Evolutionary conservation across 768 basidiomycete genomes (phyloP).

Genomic region (Lepiota brunneoincarnata): DNA sequence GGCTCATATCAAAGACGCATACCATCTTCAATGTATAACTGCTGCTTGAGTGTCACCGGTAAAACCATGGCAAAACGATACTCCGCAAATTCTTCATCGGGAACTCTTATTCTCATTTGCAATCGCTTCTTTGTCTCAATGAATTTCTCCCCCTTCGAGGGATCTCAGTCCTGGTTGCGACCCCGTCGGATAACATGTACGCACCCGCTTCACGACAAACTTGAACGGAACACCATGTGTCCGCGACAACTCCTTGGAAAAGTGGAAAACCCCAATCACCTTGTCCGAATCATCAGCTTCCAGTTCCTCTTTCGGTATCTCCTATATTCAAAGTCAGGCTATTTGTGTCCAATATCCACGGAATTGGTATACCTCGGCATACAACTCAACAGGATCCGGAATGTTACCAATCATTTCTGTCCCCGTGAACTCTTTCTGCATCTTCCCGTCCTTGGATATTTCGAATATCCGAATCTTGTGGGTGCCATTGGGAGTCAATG

Average conservation of each 20-base stretch:
- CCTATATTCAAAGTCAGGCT: slow-evolving; percentile 40
- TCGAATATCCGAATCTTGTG: slow-evolving; percentile 95
- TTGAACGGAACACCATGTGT: slow-evolving; percentile 98
- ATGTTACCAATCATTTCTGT: slow-evolving; percentile 98
- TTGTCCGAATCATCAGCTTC: slow-evolving; percentile 89
- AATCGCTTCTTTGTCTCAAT: slow-evolving; percentile 93
- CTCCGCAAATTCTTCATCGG: slow-evolving; percentile 93
- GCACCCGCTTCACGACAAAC: slow-evolving; percentile 89
- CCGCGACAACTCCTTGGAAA: slow-evolving; percentile 87
- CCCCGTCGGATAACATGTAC: slow-evolving; percentile 25
- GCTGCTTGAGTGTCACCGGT: slow-evolving; percentile 93
- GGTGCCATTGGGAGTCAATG: slow-evolving; percentile 72
- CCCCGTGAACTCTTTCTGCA: slow-evolving; percentile 88
- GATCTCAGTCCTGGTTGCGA: background rate
- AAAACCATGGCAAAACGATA: slow-evolving; percentile 93
- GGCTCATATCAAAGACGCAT: slow-evolving; percentile 29
- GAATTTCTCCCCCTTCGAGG: slow-evolving; percentile 81
- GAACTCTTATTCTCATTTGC: slow-evolving; percentile 85
- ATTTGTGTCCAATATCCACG: background rate
- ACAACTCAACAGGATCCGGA: slow-evolving; percentile 90
- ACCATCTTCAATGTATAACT: slow-evolving; percentile 95
- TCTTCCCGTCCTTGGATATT: slow-evolving; percentile 89
- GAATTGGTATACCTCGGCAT: slow-evolving; percentile 72
- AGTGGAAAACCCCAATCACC: slow-evolving; percentile 97
- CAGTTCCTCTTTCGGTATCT: slow-evolving; percentile 88